Evolutionary conservation across 441 rosid genomes (phyloP), one percentile per base, ranked within the genome.

Genomic region (Biscutella laevigata): DNA sequence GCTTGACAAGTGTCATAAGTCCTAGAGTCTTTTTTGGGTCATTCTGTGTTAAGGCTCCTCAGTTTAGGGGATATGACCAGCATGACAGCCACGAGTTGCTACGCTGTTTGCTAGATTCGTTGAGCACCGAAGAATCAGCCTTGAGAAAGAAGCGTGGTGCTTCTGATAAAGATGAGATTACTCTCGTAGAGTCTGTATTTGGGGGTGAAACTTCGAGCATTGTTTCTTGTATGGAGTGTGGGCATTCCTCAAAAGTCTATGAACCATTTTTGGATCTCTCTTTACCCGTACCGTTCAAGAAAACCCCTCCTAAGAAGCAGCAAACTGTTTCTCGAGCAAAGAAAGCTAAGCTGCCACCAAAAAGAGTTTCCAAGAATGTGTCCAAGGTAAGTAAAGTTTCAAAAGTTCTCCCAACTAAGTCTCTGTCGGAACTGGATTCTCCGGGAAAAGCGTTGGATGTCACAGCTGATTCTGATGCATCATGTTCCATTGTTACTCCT

Each of bases 71-170:
- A 65, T 86, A 74, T 69, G 92, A 86, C 66, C 98, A 86, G 74
- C 97, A 92, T 50, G 98, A 92, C 48, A 82, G 96, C 59, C 98
- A 92, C 56, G 97, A 92, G 74, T 69, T 92, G 72, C 84, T 92
- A 50, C 75, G 74, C 3, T 88, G 78, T 77, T 74, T 92, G 55
- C 88, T 92, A 51, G 98, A 92, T 74, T 74, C 77, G 5, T 70
- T 88, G 75, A 79, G 82, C 40, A 67, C 80, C 2, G 98, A 92
- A 71, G 98, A 88, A 71, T 67, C 82, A 22, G 71, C 61, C 36
- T 53, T 47, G 38, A 73, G 73, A 58, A 85, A 79, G 69, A 73
- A 72, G 61, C 55, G 28, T 36, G 72, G 58, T 38, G 50, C 68
- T 62, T 72, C 76, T 15, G 56, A 51, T 43, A 66, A 57, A 58